These are phyloP conservation scores for Hirsutella rhossiliensis DNA, from an alignment of 2,329 filamentous ascomycete species.

Conservation along the genomic window DNA sequence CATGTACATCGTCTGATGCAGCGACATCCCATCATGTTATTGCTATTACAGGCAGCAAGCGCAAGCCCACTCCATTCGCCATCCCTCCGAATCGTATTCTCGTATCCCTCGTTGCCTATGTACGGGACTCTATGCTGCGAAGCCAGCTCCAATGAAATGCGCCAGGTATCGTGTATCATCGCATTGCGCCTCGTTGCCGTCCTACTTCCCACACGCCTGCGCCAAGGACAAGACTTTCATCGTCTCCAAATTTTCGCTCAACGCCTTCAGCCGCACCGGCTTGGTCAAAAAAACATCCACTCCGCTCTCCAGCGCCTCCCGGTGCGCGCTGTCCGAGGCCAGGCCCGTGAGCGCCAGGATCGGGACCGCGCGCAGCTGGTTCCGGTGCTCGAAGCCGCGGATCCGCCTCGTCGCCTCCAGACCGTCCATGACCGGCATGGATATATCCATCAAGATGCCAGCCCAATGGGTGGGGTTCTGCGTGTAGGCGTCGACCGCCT, in stretches of 20 bases:
- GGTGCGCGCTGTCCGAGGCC: slow-evolving; percentile 30
- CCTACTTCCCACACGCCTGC: too few species aligned
- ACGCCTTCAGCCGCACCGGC: slow-evolving; percentile 27
- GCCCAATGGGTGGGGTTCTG: slow-evolving; percentile 5
- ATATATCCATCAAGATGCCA: slow-evolving; percentile 31
- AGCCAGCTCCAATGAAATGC: too few species aligned
- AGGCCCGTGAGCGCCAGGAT: slow-evolving; percentile 40
- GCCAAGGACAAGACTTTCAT: background rate
- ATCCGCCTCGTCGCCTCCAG: slow-evolving; percentile 33
- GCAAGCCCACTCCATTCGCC: too few species aligned
- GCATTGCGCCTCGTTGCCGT: too few species aligned
- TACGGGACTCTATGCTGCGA: too few species aligned
- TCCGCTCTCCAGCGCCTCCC: slow-evolving; percentile 37
- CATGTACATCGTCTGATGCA: too few species aligned
- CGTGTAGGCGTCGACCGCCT: slow-evolving; percentile 13
- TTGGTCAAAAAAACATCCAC: slow-evolving; percentile 41
- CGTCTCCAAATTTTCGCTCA: slow-evolving; percentile 9
- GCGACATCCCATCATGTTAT: too few species aligned
- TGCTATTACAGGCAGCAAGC: too few species aligned
- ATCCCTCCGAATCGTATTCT: too few species aligned
- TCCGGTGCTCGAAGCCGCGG: slow-evolving; percentile 29
- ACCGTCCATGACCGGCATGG: slow-evolving; percentile 41
- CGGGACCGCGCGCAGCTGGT: slow-evolving; percentile 22
- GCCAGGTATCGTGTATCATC: too few species aligned
- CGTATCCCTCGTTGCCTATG: too few species aligned